Evolutionary conservation across 345 rosid species (phyloP).

Genomic region (Eutrema yunnanense): DNA sequence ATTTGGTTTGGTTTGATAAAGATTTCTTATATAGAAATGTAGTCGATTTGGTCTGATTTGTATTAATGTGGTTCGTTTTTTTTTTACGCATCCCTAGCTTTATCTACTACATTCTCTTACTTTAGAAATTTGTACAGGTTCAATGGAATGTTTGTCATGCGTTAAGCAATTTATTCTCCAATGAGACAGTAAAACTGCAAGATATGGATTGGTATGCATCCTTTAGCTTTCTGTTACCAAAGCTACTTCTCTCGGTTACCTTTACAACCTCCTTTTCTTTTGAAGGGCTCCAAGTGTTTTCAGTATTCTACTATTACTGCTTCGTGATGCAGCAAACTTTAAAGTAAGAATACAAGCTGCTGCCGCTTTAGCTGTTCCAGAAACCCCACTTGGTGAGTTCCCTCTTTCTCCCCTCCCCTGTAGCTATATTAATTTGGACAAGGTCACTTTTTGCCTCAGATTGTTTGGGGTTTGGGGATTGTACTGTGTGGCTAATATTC

Average conservation of each 20-base stretch:
- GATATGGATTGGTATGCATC: conserved; percentile 77
- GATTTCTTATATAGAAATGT: too few relatives aligned
- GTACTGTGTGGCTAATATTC: conserved; percentile 4
- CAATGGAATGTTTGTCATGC: conserved; percentile 99
- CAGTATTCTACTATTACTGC: conserved; percentile 65
- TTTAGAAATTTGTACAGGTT: conserved; percentile 48
- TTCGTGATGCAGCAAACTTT: conserved; percentile 87
- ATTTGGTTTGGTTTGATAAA: conserved; percentile 7
- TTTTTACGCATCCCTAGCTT: neutral
- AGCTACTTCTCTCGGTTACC: conserved; percentile 9
- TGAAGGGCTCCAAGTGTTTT: conserved; percentile 91
- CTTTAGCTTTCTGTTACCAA: conserved; percentile 12
- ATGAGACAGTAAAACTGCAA: conserved; percentile 63
- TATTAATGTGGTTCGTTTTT: neutral
- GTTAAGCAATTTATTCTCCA: conserved; percentile 74
- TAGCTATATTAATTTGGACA: neutral
- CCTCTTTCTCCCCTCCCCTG: neutral
- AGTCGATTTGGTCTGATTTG: too few relatives aligned
- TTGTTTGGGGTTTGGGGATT: neutral
- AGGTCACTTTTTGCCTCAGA: neutral
- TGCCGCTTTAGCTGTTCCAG: conserved; percentile 86
- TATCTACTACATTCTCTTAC: neutral
- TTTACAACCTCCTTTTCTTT: conserved; percentile 9
- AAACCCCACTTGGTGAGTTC: conserved; percentile 52
- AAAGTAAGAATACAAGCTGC: conserved; percentile 98